Conservation (phyloP, 2,329 filamentous ascomycete species). For the Gnomoniopsis smithogilvyi region DNA sequence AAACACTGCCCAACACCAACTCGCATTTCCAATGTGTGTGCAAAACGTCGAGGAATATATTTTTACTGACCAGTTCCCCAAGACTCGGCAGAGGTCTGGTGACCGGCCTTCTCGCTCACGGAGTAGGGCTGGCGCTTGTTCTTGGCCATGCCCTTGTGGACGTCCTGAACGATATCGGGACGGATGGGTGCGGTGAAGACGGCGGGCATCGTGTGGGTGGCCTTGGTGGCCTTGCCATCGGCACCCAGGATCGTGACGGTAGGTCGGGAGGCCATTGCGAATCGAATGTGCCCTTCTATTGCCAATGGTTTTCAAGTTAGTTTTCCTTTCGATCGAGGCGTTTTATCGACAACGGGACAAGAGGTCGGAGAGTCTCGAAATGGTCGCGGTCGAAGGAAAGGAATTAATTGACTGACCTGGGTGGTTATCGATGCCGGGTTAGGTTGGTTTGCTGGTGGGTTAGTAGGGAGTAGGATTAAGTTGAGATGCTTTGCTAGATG, state of each 20-base stretch:
- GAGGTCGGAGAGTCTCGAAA: neutral
- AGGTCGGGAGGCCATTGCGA: constrained; percentile 88
- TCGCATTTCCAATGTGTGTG: neutral
- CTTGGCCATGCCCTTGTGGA: constrained; percentile 99
- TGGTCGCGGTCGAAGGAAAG: neutral
- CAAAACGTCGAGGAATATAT: constrained; percentile 1
- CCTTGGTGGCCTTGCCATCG: constrained; percentile 88
- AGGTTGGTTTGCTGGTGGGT: neutral
- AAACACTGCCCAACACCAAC: neutral
- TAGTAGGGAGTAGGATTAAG: neutral
- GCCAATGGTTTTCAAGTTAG: neutral
- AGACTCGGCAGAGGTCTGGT: constrained; percentile 99
- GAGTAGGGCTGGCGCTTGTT: constrained; percentile 99
- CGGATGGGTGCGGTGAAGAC: constrained; percentile 98
- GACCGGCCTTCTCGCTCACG: constrained; percentile 99
- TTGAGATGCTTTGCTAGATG: neutral
- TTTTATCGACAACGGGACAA: neutral
- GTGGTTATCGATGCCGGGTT: neutral
- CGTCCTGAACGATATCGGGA: constrained; percentile 97
- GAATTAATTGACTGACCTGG: neutral
- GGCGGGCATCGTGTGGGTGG: constrained; percentile 88
- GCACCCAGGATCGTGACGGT: constrained; percentile 96
- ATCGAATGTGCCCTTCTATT: constrained; percentile 27
- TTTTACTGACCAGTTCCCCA: constrained; percentile 91
- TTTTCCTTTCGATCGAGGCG: neutral